These are phyloP conservation scores for Melanogaster broomeanus DNA, from an alignment of 768 basidiomycete genomes.

Conservation along the genomic window DNA sequence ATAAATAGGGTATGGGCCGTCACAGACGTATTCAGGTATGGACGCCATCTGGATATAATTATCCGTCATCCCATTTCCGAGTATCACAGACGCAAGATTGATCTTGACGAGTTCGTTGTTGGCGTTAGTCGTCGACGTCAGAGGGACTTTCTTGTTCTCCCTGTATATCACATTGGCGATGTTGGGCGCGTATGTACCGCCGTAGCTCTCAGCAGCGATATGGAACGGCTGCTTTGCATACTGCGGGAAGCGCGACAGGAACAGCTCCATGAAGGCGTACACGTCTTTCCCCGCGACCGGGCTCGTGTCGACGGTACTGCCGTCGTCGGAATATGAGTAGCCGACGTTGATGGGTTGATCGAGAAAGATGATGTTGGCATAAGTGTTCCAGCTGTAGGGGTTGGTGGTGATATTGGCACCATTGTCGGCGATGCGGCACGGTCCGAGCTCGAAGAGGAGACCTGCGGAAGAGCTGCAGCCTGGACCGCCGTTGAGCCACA, in stretches of 20 bases:
- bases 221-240: constrained; percentile 75
- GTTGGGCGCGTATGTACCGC: constrained; percentile 81
- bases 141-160: constrained; percentile 63
- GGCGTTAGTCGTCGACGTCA: constrained; percentile 44
- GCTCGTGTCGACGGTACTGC: constrained; percentile 72
- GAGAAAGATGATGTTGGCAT: constrained; percentile 62
- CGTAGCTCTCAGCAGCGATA: constrained; percentile 79
- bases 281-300: constrained; percentile 91
- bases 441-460: constrained; percentile 90
- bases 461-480: constrained; percentile 79
- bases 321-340: constrained; percentile 81
- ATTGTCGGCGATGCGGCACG: constrained; percentile 71
- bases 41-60: constrained; percentile 79
- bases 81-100: constrained; percentile 80
- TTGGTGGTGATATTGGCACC: constrained; percentile 75
- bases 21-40: constrained; percentile 81
- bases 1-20: constrained; percentile 81
- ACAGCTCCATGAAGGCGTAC: constrained; percentile 80
- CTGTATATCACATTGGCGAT: constrained; percentile 82
- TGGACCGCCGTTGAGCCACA: constrained; percentile 90
- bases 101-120: constrained; percentile 55
- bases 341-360: constrained; percentile 88
- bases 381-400: constrained; percentile 81
- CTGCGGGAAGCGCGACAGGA: constrained; percentile 74
- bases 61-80: constrained; percentile 88